These are phyloP conservation scores for Chimonanthus praecox DNA, from an alignment of 164 flowering plant genomes.

Conservation along the genomic window DNA sequence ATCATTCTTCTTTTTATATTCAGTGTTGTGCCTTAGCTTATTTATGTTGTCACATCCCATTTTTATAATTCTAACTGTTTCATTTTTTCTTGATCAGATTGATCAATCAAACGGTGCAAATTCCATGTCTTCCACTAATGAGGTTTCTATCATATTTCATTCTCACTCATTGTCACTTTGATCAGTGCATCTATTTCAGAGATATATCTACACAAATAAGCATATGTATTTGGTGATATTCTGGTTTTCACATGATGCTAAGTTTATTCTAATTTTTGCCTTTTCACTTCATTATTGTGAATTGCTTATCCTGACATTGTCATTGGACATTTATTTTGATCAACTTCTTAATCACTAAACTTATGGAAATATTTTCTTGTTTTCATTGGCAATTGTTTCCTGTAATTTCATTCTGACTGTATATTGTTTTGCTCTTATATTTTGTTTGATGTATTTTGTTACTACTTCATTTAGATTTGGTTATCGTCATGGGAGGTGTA, in stretches of 20 bases:
- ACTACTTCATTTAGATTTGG: neutral
- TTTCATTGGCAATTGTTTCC: too few relatives aligned
- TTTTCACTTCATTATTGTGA: too few relatives aligned
- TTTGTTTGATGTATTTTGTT: neutral
- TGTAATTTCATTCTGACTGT: too few relatives aligned
- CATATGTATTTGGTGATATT: neutral
- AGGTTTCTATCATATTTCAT: conserved; percentile 21
- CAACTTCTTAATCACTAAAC: too few relatives aligned
- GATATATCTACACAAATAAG: neutral
- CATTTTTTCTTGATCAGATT: conserved; percentile 14
- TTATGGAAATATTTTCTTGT: too few relatives aligned
- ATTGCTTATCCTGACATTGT: too few relatives aligned
- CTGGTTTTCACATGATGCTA: too few relatives aligned
- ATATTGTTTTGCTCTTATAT: too few relatives aligned
- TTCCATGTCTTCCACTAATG: conserved; percentile 25
- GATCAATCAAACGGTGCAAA: conserved; percentile 22
- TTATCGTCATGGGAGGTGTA: neutral
- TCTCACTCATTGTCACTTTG: neutral
- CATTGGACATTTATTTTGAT: too few relatives aligned
- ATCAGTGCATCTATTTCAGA: neutral
- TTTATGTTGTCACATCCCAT: neutral
- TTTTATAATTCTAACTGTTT: neutral
- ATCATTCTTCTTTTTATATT: too few relatives aligned
- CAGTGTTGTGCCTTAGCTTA: neutral
- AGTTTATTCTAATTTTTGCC: too few relatives aligned